Base-by-base conservation (phyloP, 805 yeast genomes). In the Suhomyces pyralidae region DNA sequence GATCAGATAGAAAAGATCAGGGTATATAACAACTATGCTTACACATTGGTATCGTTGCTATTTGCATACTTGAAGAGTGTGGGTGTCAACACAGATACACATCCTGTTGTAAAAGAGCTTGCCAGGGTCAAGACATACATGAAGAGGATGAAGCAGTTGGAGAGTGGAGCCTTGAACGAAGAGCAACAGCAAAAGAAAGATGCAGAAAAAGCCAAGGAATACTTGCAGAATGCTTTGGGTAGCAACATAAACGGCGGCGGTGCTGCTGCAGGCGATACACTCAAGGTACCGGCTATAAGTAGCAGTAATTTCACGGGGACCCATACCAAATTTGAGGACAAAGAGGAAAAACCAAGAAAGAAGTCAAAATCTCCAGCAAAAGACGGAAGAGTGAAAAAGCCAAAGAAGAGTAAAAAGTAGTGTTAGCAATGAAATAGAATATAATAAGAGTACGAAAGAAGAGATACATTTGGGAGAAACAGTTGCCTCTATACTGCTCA, bases 61-160 rank as follows among this genome's bases (percentile, higher is more conserved):
- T 85, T 80, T 65, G 78, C 86, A 4, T 81, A 83, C 60, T 65
- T 86, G 52, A 84, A 86, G 57, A 62, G 83, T 0, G 69, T 69
- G 14, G 93, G 93, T 1, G 66, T 76, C 14, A 81, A 84, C 52
- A 79, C 85, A 1, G 76, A 75, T 9, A 64, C 68, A 6, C 90
- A 86, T 58, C 84, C 86, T 2, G 80, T 90, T 19, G 82, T 85
- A 84, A 70, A 70, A 28, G 96, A 88, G 61, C 70, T 89, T 49
- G 76, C 73, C 7, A 74, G 91, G 55, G 85, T 88, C 40, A 87
- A 86, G 64, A 62, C 75, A n/a, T 86, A 85, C 58, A 85, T 87
- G 83, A 77, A 77, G 38, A 77, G 83, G 61, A 76, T 81, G 36
- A 81, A 81, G 58, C 71, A 63, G 3, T 65, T 76, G 5, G 73